Percentiles rank a stretch among this genome's conserved stretches.
Evolutionary conservation across 2,329 filamentous ascomycete species (phyloP).

Genomic region (Tolypocladium pustulatum): DNA sequence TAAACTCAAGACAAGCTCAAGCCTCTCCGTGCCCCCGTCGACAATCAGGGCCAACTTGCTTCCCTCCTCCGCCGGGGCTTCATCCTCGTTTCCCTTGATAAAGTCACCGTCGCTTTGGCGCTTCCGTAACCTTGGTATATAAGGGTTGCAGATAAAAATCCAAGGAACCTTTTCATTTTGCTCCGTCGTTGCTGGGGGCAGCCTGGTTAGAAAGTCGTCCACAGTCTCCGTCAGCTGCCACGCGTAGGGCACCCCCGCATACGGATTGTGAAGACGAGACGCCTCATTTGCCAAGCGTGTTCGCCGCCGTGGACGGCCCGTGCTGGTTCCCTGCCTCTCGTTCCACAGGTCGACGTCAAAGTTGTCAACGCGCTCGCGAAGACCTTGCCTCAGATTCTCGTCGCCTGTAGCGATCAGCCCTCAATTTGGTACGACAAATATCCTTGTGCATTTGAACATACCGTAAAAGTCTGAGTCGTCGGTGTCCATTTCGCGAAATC

Average conservation of each 20-base stretch:
- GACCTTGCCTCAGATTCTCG: constrained; percentile 31
- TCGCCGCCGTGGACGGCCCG: constrained; percentile 15
- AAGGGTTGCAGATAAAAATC: constrained; percentile 66
- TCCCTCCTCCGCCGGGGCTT: constrained; percentile 34
- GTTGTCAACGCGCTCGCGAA: constrained; percentile 37
- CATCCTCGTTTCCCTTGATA: constrained; percentile 36
- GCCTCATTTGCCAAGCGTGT: constrained; percentile 8
- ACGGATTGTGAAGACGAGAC: constrained; percentile 44
- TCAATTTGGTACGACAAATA: not conserved
- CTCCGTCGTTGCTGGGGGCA: constrained; percentile 55
- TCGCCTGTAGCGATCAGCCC: constrained; percentile 35
- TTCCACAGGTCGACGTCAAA: constrained; percentile 41
- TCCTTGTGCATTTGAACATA: constrained; percentile 12
- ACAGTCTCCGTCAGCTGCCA: constrained; percentile 57
- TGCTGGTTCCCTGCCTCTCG: constrained; percentile 12
- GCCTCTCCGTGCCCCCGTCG: constrained; percentile 39
- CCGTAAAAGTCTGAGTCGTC: constrained; percentile 49
- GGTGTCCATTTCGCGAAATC: constrained; percentile 23
- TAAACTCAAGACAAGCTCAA: constrained; percentile 35
- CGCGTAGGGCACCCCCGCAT: constrained; percentile 40
- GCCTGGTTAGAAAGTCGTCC: constrained; percentile 53
- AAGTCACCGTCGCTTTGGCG: constrained; percentile 21
- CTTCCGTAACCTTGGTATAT: constrained; percentile 27
- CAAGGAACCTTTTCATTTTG: constrained; percentile 40
- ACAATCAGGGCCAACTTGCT: constrained; percentile 38